Evolutionary conservation across 305 asterid species (phyloP), one percentile per base, ranked within the genome.

Genomic region (Fraxinus sp.): DNA sequence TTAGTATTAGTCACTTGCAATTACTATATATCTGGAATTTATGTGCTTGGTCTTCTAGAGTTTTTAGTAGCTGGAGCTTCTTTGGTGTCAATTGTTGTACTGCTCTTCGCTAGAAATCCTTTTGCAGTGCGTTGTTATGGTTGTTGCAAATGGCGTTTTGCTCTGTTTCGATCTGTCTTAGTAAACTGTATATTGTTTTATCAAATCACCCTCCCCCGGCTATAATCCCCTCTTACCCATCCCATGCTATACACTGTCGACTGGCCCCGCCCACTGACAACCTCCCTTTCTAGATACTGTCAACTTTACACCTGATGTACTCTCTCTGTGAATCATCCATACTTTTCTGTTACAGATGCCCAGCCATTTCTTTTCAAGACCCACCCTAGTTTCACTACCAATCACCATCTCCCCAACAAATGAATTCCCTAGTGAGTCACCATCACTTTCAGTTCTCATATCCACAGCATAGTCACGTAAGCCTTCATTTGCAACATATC

Each of bases 11-110:
- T 71, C 13, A 71, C 76, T 30, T 70, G 24, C 76, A 30, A 32
- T 71, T 71, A 6, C 76, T 16, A 72, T 33, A 33, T 72, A 16
- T 72, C 49, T 72, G 76, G 76, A 72, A 32, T 72, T n/a, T 73
- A 30, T 33, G 9, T 70, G 18, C 11, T 33, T 33, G 46, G 77
- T 5, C 46, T 72, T 37, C 49, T n/a, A 33, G 49, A 72, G 49
- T 72, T n/a, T 33, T 18, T 72, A 66, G 22, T 70, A 28, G 7
- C 75, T 28, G 18, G 74, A 66, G 74, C 35, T 66, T 26, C 5
- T 30, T 70, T 70, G 41, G 37, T 70, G 41, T 70, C 41, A 68
- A 68, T 26, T 68, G 74, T 16, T 68, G 37, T 28, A 28, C 14
- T 72, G 20, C 37, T 33, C 76, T 33, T 0, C 24, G 16, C 22